Conservation (phyloP, 23 red algal species). For the Agarophyton chilense region DNA sequence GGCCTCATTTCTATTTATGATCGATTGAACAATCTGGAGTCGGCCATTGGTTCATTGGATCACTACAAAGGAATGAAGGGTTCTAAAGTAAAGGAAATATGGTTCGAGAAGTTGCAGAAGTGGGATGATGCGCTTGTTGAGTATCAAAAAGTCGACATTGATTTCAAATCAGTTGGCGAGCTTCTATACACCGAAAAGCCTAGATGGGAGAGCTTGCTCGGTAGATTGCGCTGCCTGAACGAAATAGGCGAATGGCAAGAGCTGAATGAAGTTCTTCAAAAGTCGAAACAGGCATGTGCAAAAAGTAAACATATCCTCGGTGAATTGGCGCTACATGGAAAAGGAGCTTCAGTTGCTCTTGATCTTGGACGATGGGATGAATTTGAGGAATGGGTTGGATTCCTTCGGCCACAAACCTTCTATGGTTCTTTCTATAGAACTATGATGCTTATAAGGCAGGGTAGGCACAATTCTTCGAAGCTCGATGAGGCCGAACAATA, state of each 20-base stretch:
- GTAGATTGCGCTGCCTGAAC: constrained; percentile 82
- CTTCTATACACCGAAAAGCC: constrained; percentile 35
- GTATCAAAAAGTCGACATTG: constrained; percentile 58
- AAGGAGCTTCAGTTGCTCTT: constrained; percentile 81
- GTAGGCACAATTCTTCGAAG: constrained; percentile 16
- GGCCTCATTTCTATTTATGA: constrained; percentile 98
- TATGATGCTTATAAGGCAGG: constrained; percentile 67
- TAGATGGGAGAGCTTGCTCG: constrained; percentile 65
- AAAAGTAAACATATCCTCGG: constrained; percentile 9
- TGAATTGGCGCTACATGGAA: constrained; percentile 62
- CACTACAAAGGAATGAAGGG: constrained; percentile 82
- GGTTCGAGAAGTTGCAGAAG: constrained; percentile 89
- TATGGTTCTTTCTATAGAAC: constrained; percentile 80
- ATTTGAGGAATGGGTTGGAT: constrained; percentile 87
- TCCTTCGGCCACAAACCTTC: constrained; percentile 41
- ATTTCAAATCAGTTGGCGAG: constrained; percentile 36
- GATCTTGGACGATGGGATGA: constrained; percentile 87
- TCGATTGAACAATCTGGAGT: constrained; percentile 82
- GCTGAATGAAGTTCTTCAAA: constrained; percentile 70
- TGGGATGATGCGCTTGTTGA: constrained; percentile 80
- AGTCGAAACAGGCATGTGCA: constrained; percentile 50
- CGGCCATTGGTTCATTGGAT: constrained; percentile 84
- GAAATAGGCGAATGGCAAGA: constrained; percentile 90
- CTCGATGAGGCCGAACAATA: constrained; percentile 64
- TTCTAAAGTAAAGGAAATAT: constrained; percentile 72